phyloP scores from a whole-genome alignment of 768 basidiomycete genomes.

The Trametes elegans region DNA sequence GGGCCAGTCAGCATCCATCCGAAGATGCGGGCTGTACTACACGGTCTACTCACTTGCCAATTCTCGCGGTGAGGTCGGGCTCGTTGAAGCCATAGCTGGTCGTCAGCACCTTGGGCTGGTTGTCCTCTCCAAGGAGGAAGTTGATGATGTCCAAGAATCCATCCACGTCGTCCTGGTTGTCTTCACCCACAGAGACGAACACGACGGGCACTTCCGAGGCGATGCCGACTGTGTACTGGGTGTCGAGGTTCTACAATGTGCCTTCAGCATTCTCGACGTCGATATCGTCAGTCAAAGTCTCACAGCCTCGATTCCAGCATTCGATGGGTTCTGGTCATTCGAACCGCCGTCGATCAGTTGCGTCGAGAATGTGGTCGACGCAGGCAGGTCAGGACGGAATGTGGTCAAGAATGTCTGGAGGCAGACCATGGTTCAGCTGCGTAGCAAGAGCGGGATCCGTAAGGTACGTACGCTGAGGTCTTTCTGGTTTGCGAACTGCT shows the following conservation, averaged over 20 bases:
- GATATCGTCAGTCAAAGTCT: too few relatives aligned
- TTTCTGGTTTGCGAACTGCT: constrained; percentile 30
- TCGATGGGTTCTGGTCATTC: constrained; percentile 23
- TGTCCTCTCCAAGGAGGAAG: constrained; percentile 41
- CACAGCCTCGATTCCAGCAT: constrained; percentile 32
- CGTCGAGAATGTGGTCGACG: constrained; percentile 24
- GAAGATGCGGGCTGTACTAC: too few relatives aligned
- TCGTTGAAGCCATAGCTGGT: constrained; percentile 59
- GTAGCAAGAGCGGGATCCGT: too few relatives aligned
- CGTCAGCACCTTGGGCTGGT: constrained; percentile 56
- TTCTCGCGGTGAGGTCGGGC: constrained; percentile 19
- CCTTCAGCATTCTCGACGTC: too few relatives aligned
- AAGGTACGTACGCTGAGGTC: constrained; percentile 26
- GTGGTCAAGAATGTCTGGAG: constrained; percentile 25
- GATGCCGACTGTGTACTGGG: constrained; percentile 15
- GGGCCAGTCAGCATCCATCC: neutral
- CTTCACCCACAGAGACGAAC: constrained; percentile 17
- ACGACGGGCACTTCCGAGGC: constrained; percentile 5
- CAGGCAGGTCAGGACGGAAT: constrained; percentile 24
- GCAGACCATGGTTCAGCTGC: neutral
- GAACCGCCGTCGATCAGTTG: constrained; percentile 30
- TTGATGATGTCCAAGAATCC: constrained; percentile 50
- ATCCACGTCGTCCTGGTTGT: constrained; percentile 19
- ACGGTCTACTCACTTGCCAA: constrained; percentile 30
- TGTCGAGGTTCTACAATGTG: constrained; percentile 32